Evolutionary conservation across 169 alveolate species (phyloP), one percentile per base, ranked within the genome.

Genomic region (Plasmodium yoelii): DNA sequence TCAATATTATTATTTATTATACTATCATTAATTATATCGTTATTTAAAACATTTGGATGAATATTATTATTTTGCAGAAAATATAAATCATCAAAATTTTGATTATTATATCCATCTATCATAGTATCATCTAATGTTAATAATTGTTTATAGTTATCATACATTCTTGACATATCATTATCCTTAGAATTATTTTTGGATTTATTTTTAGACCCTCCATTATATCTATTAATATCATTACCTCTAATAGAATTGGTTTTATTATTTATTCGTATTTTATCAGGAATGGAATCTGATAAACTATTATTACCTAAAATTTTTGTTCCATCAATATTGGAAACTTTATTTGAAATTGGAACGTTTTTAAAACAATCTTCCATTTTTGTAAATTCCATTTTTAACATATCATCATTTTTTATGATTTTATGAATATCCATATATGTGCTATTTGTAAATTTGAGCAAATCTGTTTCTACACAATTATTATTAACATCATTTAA

Each of bases 381-480:
- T 56, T 49, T 73, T 55, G 70, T 46, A 60, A 64, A 74, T 24
- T 87, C 88, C 12, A 55, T 69, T 18, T 87, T 87, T 69, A 74
- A 39, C 51, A 59, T 12, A 68, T 67, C 88, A 68, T 87, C 82
- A 44, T 87, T 87, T 47, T 69, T 69, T 44, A 74, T 39, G 15
- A 74, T 69, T 74, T 87, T 87, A 18, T 87, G 88, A 12, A 74
- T 69, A 61, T 87, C 88, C 1, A 53, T 34, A 61, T 87, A 74
- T 12, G 88, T 73, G 57, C 18, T 87, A 51, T 69, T 87, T 3
- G 88, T 44, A 61, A 74, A 74, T 26, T 46, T 68, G 10, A 73
- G 24, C n/a, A 74, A 53, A 55, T 87, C 88, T 24, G 56, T 28
- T 64, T 69, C 88, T 28, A 74, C 46, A 46, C 51, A 49, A 19